phyloP scores from a whole-genome alignment of 306 rosid species.

The apple (Malus domestica) region ASM211411v1 NC_041797.1:20554501-20555000 shows the following conservation, averaged over 20 bases:
- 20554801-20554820: neutral
- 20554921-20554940: neutral
- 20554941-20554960: neutral
- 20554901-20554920: neutral
- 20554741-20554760: neutral
- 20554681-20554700: neutral
- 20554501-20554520: neutral
- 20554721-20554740: neutral
- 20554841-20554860: neutral
- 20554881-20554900: neutral
- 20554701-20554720: neutral
- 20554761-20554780: neutral
- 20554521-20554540: neutral
- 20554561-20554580: neutral
- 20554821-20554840: neutral
- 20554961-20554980: neutral
- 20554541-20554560: neutral
- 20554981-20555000: neutral
- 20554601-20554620: neutral
- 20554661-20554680: neutral
- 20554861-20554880: neutral
- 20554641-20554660: neutral
- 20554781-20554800: neutral
- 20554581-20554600: neutral
- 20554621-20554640: neutral